phyloP scores from a whole-genome alignment of 306 rosid genomes.

The Citrullus colocynthis region DNA sequence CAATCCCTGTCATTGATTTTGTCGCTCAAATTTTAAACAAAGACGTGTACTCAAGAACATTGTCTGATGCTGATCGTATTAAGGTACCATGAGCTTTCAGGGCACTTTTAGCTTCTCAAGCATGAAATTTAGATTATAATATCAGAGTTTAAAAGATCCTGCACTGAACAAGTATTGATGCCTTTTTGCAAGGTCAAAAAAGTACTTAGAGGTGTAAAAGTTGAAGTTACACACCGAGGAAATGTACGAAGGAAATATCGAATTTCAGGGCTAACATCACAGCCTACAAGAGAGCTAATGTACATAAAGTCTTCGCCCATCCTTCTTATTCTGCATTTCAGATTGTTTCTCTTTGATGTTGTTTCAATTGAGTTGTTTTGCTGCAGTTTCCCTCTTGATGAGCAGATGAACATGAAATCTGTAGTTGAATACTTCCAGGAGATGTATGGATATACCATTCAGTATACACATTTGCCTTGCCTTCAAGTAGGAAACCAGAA shows the following conservation, averaged over 20 bases:
- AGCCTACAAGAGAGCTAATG: constrained; percentile 89
- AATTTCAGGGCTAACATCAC: constrained; percentile 76
- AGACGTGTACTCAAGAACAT: constrained; percentile 58
- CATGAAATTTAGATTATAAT: background rate
- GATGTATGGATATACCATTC: constrained; percentile 63
- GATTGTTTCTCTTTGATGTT: background rate
- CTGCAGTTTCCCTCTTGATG: constrained; percentile 90
- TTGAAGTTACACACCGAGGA: constrained; percentile 91
- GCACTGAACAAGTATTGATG: background rate
- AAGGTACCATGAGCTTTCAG: constrained; percentile 34
- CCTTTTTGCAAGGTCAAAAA: constrained; percentile 50
- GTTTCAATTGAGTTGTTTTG: background rate
- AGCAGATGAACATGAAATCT: constrained; percentile 74
- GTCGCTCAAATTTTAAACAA: constrained; percentile 62
- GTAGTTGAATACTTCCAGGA: constrained; percentile 84
- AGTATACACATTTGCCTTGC: constrained; percentile 88
- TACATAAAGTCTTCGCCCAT: constrained; percentile 17
- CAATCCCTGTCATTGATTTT: constrained; percentile 78
- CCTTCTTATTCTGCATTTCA: background rate
- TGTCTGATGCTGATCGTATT: constrained; percentile 82
- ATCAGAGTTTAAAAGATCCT: background rate
- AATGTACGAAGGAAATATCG: constrained; percentile 90
- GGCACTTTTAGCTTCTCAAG: background rate
- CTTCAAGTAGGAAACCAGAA: constrained; percentile 88
- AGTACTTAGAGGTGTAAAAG: constrained; percentile 84